Evolutionary conservation across 2,329 filamentous ascomycete genomes (phyloP).

Genomic region (Fusarium setosum): DNA sequence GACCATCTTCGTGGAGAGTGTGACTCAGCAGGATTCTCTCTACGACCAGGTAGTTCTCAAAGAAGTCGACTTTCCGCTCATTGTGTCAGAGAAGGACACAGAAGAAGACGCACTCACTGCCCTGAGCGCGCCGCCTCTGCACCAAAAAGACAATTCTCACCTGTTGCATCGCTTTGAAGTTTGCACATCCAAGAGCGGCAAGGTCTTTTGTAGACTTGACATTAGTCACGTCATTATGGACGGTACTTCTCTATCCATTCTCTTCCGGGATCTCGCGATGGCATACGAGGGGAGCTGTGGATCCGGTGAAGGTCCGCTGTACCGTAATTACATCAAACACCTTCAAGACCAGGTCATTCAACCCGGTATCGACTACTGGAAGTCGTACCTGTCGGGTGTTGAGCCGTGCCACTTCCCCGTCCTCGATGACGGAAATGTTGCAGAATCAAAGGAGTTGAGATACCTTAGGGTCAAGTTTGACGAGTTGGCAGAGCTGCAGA

Average conservation of each 20-base stretch:
- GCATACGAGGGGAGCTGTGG: constrained; percentile 12
- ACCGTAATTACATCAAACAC: constrained; percentile 27
- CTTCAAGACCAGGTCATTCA: constrained; percentile 14
- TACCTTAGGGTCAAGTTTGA: constrained; percentile 33
- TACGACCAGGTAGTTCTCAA: constrained; percentile 59
- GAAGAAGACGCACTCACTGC: constrained; percentile 20
- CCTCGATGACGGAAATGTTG: constrained; percentile 21
- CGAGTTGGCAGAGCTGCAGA: constrained; percentile 13
- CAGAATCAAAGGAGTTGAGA: constrained; percentile 22
- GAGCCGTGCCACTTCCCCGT: constrained; percentile 35
- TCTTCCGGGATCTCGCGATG: constrained; percentile 32
- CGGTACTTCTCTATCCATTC: constrained; percentile 32
- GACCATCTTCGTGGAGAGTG: constrained; percentile 60
- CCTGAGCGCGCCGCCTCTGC: constrained; percentile 10
- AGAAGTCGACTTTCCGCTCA: constrained; percentile 13
- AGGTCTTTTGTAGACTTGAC: constrained; percentile 37
- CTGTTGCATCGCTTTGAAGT: constrained; percentile 29
- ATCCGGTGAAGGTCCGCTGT: constrained; percentile 22
- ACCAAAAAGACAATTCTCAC: constrained; percentile 2
- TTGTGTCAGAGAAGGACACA: constrained; percentile 12
- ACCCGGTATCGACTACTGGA: constrained; percentile 27
- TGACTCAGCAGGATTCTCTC: constrained; percentile 54
- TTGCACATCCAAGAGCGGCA: constrained; percentile 33
- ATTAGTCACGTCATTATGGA: constrained; percentile 39
- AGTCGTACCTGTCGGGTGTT: constrained; percentile 17